Conservation (phyloP, 805 yeast species). For the Candida sonorensis region DNA sequence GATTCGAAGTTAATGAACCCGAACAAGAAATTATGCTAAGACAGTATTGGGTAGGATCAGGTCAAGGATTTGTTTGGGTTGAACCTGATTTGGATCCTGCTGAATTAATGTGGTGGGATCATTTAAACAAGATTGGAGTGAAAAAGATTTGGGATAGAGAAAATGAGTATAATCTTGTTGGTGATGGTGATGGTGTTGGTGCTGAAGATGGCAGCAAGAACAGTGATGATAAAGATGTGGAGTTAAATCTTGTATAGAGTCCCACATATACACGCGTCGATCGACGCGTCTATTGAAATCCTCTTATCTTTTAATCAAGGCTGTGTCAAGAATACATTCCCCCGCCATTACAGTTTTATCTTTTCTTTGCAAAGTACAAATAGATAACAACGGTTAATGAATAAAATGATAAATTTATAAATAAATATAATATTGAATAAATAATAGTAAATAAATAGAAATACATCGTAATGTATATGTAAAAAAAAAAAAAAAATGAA, state of each 20-base stretch:
- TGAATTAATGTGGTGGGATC: conserved; percentile 36
- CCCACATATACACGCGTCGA: too few relatives aligned
- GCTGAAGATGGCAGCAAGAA: too few relatives aligned
- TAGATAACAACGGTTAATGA: too few relatives aligned
- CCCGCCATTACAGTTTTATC: too few relatives aligned
- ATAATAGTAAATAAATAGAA: background rate
- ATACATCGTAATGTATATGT: background rate
- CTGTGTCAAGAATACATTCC: too few relatives aligned
- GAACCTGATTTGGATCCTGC: conserved; percentile 92
- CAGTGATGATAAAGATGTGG: conserved; percentile 10
- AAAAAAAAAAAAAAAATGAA: background rate
- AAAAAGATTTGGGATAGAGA: conserved; percentile 26
- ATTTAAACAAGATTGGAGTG: conserved; percentile 24
- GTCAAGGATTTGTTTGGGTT: conserved; percentile 82
- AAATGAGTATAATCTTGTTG: conserved; percentile 13
- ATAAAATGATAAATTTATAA: too few relatives aligned
- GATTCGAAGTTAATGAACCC: conserved; percentile 39
- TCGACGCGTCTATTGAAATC: too few relatives aligned
- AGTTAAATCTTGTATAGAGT: conserved; percentile 12
- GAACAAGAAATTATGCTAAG: conserved; percentile 63
- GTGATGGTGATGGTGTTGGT: conserved; percentile 12
- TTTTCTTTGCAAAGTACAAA: too few relatives aligned
- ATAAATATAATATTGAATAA: too few relatives aligned
- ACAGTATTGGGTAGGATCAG: conserved; percentile 84
- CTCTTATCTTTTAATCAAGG: too few relatives aligned